A percentile compares a stretch with the other conserved stretches of the same genome.
Conservation (phyloP, 2,329 filamentous ascomycete species). For the Fusarium sp. region DNA sequence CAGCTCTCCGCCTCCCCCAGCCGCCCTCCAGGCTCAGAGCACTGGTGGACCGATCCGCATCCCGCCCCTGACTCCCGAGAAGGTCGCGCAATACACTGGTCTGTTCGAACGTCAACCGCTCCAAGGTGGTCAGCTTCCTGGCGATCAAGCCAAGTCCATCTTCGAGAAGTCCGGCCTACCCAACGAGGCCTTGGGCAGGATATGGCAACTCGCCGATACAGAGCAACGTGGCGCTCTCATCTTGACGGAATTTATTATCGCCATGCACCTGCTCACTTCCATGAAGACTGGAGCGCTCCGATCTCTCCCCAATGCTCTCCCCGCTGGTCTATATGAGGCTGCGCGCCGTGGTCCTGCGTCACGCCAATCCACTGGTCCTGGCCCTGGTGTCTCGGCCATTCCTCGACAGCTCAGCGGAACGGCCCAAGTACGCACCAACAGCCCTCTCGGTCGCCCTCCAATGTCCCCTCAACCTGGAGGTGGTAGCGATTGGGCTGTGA, state of each 20-base stretch:
- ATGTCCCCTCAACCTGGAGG: conserved; percentile 57
- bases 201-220: conserved; percentile 95
- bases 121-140: conserved; percentile 75
- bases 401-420: conserved; percentile 85
- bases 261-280: conserved; percentile 95
- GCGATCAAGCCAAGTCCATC: conserved; percentile 89
- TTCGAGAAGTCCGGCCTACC: conserved; percentile 93
- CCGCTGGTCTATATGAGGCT: conserved; percentile 88
- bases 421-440: conserved; percentile 70
- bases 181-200: conserved; percentile 90
- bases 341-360: conserved; percentile 71
- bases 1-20: conserved; percentile 59
- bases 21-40: conserved; percentile 65
- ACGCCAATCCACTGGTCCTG: conserved; percentile 61
- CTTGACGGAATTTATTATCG: conserved; percentile 93
- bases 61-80: conserved; percentile 86
- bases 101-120: conserved; percentile 91
- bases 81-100: conserved; percentile 87
- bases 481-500: conserved; percentile 80
- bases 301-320: conserved; percentile 81
- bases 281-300: conserved; percentile 87
- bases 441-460: conserved; percentile 65
- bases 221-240: conserved; percentile 90
- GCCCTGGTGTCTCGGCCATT: conserved; percentile 71
- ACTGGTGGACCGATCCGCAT: conserved; percentile 82